A percentile compares a stretch with the other conserved stretches of the same genome.
Conservation (phyloP, 306 rosid species). For the Ceratonia siliqua region DNA sequence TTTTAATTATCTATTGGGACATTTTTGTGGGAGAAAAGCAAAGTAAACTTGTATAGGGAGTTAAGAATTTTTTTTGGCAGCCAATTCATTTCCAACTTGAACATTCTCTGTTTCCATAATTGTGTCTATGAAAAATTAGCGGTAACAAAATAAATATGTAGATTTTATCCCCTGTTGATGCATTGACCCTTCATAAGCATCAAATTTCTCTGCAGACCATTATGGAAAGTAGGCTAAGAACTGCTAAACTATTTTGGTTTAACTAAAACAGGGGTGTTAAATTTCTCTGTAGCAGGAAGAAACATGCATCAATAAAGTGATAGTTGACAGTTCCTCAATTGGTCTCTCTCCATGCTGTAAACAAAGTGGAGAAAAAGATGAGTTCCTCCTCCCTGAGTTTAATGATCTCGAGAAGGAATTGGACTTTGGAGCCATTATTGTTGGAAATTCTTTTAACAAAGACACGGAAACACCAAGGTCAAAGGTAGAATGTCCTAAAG, state of each 20-base stretch:
- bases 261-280: not conserved
- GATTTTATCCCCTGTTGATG: not conserved
- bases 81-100: not conserved
- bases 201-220: not conserved
- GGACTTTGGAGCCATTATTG: constrained; percentile 41
- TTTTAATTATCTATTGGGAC: not conserved
- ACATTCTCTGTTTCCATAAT: not conserved
- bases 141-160: not conserved
- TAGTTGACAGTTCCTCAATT: constrained; percentile 37
- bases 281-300: constrained; percentile 53
- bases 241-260: not conserved
- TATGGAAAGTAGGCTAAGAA: constrained; percentile 2
- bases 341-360: constrained; percentile 46
- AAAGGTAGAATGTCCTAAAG: constrained; percentile 44
- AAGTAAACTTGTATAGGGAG: not conserved
- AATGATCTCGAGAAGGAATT: constrained; percentile 54
- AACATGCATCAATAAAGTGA: constrained; percentile 41
- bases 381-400: constrained; percentile 50
- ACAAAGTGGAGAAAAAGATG: constrained; percentile 52
- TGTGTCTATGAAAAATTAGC: not conserved
- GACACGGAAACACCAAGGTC: constrained; percentile 52
- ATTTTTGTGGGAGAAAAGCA: not conserved
- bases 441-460: constrained; percentile 44
- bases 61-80: not conserved
- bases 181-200: not conserved